Conservation (phyloP, 202 grass and related monocot species). For the Schoenoplectus triqueter region DNA sequence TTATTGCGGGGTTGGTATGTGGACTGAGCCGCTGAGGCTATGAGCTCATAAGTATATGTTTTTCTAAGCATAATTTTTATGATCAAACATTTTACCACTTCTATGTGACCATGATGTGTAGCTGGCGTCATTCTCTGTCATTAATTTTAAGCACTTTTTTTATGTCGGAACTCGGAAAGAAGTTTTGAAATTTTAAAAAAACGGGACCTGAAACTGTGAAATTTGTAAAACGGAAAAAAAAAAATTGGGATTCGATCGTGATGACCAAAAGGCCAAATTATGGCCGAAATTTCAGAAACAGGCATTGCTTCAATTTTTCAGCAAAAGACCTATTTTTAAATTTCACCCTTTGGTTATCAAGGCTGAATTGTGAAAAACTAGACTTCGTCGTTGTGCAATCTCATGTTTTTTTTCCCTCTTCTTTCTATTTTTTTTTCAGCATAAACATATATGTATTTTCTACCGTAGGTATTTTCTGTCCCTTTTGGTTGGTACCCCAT, state of each 20-base stretch:
- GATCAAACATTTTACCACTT: not conserved
- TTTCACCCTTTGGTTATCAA: too few relatives aligned
- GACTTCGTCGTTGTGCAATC: too few relatives aligned
- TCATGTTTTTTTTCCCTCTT: too few relatives aligned
- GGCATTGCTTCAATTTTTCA: not conserved
- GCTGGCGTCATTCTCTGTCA: not conserved
- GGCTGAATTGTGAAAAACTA: too few relatives aligned
- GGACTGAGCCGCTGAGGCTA: not conserved
- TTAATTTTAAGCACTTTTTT: not conserved
- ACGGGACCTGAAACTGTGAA: not conserved
- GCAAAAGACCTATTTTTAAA: too few relatives aligned
- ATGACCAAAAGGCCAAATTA: too few relatives aligned
- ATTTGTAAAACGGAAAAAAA: not conserved
- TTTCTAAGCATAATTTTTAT: not conserved
- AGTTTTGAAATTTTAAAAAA: too few relatives aligned
- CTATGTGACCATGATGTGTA: not conserved
- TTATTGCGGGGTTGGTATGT: not conserved
- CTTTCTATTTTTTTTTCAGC: too few relatives aligned
- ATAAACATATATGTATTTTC: too few relatives aligned
- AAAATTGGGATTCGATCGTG: not conserved
- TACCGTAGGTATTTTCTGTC: too few relatives aligned
- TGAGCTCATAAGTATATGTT: not conserved
- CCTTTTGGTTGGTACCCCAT: too few relatives aligned
- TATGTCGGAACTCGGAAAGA: too few relatives aligned
- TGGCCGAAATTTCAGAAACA: not conserved